Conservation (phyloP, 2,329 filamentous ascomycete species). For the Lecanicillium sp. region DNA sequence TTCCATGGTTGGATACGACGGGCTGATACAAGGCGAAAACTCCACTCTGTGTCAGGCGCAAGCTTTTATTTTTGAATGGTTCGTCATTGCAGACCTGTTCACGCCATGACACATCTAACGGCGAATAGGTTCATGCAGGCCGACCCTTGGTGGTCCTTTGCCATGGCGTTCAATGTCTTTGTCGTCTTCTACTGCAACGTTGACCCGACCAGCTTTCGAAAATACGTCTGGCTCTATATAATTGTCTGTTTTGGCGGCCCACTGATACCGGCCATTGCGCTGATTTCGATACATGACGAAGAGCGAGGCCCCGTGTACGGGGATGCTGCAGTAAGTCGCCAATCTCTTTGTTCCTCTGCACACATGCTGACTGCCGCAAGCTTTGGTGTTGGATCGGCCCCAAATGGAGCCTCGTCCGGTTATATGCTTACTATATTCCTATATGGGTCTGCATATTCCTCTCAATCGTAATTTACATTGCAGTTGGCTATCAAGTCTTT, state of each 20-base stretch:
- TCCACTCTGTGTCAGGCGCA: slow-evolving; percentile 55
- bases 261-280: slow-evolving; percentile 55
- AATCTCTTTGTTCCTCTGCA: background rate
- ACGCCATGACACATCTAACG: background rate
- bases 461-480: slow-evolving; percentile 46
- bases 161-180: slow-evolving; percentile 77
- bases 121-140: slow-evolving; percentile 63
- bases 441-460: slow-evolving; percentile 52
- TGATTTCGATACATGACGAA: slow-evolving; percentile 48
- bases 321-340: slow-evolving; percentile 42
- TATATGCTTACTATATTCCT: slow-evolving; percentile 53
- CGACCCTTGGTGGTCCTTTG: slow-evolving; percentile 69
- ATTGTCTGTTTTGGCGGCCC: slow-evolving; percentile 64
- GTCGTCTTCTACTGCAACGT: slow-evolving; percentile 54
- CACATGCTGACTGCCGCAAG: slow-evolving; percentile 24
- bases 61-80: slow-evolving; percentile 59
- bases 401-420: slow-evolving; percentile 45
- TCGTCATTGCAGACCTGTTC: slow-evolving; percentile 22
- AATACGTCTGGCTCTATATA: slow-evolving; percentile 64
- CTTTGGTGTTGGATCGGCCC: slow-evolving; percentile 55
- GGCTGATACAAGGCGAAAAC: slow-evolving; percentile 44
- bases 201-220: slow-evolving; percentile 55
- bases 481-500: slow-evolving; percentile 52
- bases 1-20: slow-evolving; percentile 63
- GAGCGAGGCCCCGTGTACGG: slow-evolving; percentile 39